Evolutionary conservation across 768 basidiomycete species (phyloP), one percentile per base, ranked within the genome.

Genomic region (Mycena belliarum): DNA sequence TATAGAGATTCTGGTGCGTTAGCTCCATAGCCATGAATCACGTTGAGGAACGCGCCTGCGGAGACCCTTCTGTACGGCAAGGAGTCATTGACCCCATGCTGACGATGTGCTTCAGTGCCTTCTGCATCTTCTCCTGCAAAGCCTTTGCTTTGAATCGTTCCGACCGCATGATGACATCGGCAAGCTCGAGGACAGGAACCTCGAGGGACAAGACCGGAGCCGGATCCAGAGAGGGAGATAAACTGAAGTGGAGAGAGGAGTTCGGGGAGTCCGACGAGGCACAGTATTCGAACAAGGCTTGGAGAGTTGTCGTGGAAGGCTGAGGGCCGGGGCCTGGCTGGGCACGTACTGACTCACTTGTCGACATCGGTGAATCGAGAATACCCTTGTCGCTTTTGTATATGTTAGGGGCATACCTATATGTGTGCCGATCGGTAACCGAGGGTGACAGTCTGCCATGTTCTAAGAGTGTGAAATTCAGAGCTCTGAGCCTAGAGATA

Each of bases 211-310:
- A 35, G 33, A 15, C 33, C 4, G 33, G 33, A 4, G 5, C 9
- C 33, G 14, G 11, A 35, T 35, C 12, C 11, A 35, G 12, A 4
- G 2, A 3, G 21, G 32, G 20, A 26, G 6, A 11, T 20, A n/a
- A 7, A 43, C 41, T 15, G 52, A 43, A 38, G 32, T 16, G 9
- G 23, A 49, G 48, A 29, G 42, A 49, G 26, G 45, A 10, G 8
- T 23, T 23, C n/a, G 57, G 46, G 24, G 52, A 53, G 21, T 59
- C 58, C 16, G 58, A 43, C 24, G 58, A 59, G 6, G 51, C 32
- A 23, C 58, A 59, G 43, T 59, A 59, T 11, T 53, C 58, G n/a
- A 52, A 48, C 7, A 59, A 41, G 2, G 58, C 58, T 28, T 43
- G 15, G 12, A 53, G 52, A 18, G 52, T 59, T 14, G 47, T 43